phyloP scores from a whole-genome alignment of 2,329 filamentous ascomycete genomes.

The Juglanconis juglandina region DNA sequence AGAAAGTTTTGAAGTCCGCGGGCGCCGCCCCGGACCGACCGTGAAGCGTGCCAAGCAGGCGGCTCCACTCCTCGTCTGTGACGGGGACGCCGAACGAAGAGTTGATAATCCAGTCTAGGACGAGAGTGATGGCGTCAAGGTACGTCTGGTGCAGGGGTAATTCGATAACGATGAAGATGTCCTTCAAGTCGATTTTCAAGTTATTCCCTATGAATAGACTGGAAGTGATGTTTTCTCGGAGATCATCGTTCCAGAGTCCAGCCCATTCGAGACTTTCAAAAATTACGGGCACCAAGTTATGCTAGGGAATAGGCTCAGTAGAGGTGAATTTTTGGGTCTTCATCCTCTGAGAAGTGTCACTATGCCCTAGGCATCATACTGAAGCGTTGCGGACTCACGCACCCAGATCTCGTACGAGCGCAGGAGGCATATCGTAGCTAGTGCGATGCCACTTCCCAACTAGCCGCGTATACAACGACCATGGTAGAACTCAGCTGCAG shows the following conservation, averaged over 20 bases:
- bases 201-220: constrained; percentile 41
- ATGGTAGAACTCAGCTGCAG: constrained; percentile 38
- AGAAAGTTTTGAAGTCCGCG: constrained; percentile 30
- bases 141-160: constrained; percentile 28
- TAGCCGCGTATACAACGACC: constrained; percentile 34
- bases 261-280: constrained; percentile 32
- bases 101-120: constrained; percentile 44
- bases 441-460: constrained; percentile 33
- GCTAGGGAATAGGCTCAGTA: constrained; percentile 45
- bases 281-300: constrained; percentile 15
- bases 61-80: constrained; percentile 20
- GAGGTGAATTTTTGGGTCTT: constrained; percentile 42
- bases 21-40: constrained; percentile 33
- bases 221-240: constrained; percentile 52
- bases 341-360: constrained; percentile 27
- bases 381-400: constrained; percentile 26
- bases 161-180: constrained; percentile 14
- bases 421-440: constrained; percentile 45
- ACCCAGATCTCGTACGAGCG: constrained; percentile 47
- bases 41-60: constrained; percentile 22
- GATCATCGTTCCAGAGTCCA: constrained; percentile 47
- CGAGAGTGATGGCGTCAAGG: constrained; percentile 39
- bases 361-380: no score
- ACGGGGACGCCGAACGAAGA: constrained; percentile 25
- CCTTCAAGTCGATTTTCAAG: constrained; percentile 37